Percentiles rank a stretch among this genome's conserved stretches.
phyloP scores from a whole-genome alignment of 2,329 filamentous ascomycete species.

The Microdochium paspali region DNA sequence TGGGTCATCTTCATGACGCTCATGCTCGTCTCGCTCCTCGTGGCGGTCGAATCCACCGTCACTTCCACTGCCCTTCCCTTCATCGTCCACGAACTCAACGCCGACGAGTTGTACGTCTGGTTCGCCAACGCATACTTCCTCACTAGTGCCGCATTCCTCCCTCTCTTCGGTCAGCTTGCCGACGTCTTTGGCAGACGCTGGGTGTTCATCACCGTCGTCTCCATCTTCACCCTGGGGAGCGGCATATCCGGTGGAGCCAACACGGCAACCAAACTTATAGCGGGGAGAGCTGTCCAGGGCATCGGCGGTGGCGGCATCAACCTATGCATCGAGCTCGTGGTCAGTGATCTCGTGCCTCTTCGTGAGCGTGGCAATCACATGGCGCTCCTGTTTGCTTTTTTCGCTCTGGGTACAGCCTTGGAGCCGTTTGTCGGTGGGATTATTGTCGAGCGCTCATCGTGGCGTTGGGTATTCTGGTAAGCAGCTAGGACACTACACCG shows the following conservation, averaged over 20 bases:
- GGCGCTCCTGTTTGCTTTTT: conserved; percentile 8
- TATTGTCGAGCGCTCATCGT: conserved; percentile 10
- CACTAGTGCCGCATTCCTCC: conserved; percentile 31
- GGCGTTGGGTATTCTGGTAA: conserved; percentile 15
- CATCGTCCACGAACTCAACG: conserved; percentile 12
- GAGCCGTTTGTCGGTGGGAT: conserved; percentile 10
- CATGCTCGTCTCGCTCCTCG: conserved; percentile 9
- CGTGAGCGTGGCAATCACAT: conserved; percentile 33
- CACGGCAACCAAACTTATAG: conserved; percentile 36
- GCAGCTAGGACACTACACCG: too few species aligned
- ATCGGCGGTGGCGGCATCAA: conserved; percentile 24
- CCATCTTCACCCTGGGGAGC: conserved; percentile 41
- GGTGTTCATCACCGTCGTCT: conserved; percentile 27
- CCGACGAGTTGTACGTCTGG: conserved; percentile 16
- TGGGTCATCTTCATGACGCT: conserved; percentile 11
- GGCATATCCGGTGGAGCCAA: conserved; percentile 38
- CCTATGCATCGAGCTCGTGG: conserved; percentile 17
- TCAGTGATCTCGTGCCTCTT: conserved; percentile 12
- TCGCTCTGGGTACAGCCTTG: conserved; percentile 10
- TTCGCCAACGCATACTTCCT: conserved; percentile 16
- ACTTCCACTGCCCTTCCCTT: conserved; percentile 14
- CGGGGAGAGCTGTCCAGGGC: conserved; percentile 38
- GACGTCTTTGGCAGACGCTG: conserved; percentile 43
- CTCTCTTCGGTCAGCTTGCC: conserved; percentile 37
- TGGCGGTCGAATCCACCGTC: conserved; percentile 17